Percentiles rank a stretch among this genome's conserved stretches.
These are phyloP conservation scores for Phytophthora pinifolia DNA, from an alignment of 352 stramenopile genomes.

Conservation along the genomic window DNA sequence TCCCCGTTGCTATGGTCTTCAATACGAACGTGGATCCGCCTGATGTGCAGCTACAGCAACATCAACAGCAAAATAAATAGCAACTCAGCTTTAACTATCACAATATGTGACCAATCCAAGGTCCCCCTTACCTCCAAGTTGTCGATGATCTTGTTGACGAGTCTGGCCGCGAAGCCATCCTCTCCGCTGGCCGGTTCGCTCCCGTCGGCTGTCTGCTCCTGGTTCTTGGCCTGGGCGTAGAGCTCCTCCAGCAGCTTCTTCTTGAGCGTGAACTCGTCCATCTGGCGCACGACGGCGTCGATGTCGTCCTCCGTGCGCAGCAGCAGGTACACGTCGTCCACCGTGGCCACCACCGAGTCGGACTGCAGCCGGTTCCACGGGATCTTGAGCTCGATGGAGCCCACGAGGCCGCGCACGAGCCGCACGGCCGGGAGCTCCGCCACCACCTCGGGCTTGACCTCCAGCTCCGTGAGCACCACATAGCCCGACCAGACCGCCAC, in stretches of 20 bases:
- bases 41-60: conserved; percentile 66
- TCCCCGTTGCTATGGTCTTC: conserved; percentile 79
- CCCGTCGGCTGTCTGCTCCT: conserved; percentile 38
- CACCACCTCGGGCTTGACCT: conserved; percentile 79
- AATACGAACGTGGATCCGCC: conserved; percentile 82
- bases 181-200: conserved; percentile 17
- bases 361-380: conserved; percentile 88
- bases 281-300: conserved; percentile 66
- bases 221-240: conserved; percentile 67
- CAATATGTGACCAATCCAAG: background rate
- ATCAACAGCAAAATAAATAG: conserved; percentile 6
- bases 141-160: conserved; percentile 90
- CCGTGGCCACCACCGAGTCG: conserved; percentile 84
- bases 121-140: conserved; percentile 70
- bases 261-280: conserved; percentile 84
- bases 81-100: conserved; percentile 1
- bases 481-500: conserved; percentile 87
- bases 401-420: conserved; percentile 77
- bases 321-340: conserved; percentile 87
- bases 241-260: conserved; percentile 84
- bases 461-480: conserved; percentile 78
- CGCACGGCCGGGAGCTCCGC: conserved; percentile 58
- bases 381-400: conserved; percentile 90
- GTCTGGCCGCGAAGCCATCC: conserved; percentile 71
- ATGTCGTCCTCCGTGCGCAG: conserved; percentile 81